Evolutionary conservation across 345 rosid genomes (phyloP), one percentile per base, ranked within the genome.

Genomic region (Brassica nigra): DNA sequence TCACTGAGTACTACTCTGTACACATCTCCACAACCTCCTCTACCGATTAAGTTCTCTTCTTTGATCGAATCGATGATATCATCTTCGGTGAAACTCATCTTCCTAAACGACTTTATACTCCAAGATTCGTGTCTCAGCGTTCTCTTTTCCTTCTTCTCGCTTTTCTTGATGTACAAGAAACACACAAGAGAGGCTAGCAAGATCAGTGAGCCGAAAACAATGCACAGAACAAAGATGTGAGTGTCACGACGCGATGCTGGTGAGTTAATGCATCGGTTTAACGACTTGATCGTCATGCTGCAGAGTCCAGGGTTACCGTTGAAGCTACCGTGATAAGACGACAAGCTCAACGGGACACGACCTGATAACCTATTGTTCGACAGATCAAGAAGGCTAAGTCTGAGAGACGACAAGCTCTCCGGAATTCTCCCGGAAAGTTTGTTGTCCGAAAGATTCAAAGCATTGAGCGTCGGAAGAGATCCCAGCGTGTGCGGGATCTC

Each of bases 1-100:
- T 84, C 89, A 15, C 87, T 73, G 14, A 91, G 87, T 7, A 57
- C 62, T 3, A 87, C 96, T 86, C 75, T 90, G 85, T 92, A 95
- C 8, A 95, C 99, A 37, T 88, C 86, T 16, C 98, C 99, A 0
- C 92, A 91, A 3, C 99, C 99, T 27, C 98, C 98, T 79, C 86
- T 90, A 37, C 99, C 99, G 9, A 95, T 91, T 55, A 92, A 77
- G 72, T 95, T 92, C 87, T 93, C 98, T 66, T 83, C 89, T 76
- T 89, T 90, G 68, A 95, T 91, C 3, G 99, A 87, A 83, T 93
- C 92, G 4, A 95, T 87, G 84, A 95, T 54, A 15, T 54, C 97
- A 12, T 89, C 92, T 83, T 95, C 94, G 0, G 88, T 80, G 68
- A 92, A 89, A 75, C 80, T 88, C 62, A 95, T 74, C 72, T 86